These are phyloP conservation scores for Urostyla sp. DNA, from an alignment of 73 alveolate genomes.

Conservation along the genomic window DNA sequence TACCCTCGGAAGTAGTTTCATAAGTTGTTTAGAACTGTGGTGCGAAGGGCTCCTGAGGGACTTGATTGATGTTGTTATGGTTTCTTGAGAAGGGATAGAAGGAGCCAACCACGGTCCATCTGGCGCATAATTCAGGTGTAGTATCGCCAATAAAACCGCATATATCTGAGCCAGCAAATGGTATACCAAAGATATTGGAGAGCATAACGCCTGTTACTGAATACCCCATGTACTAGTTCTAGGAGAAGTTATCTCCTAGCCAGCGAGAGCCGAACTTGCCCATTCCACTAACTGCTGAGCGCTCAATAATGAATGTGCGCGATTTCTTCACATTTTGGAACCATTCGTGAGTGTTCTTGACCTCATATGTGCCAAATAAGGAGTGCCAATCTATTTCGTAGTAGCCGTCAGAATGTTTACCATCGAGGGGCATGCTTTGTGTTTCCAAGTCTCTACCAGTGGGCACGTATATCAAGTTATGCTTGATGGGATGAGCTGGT, in stretches of 20 bases:
- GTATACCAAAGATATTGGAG: constrained; percentile 93
- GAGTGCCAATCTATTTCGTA: constrained; percentile 88
- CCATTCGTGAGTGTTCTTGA: constrained; percentile 81
- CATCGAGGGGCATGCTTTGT: constrained; percentile 79
- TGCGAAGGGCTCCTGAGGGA: constrained; percentile 93
- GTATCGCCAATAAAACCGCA: constrained; percentile 98
- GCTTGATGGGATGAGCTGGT: constrained; percentile 43
- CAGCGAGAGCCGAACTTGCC: constrained; percentile 97
- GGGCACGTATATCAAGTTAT: constrained; percentile 85
- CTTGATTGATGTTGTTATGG: constrained; percentile 85
- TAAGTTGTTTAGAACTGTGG: too few species aligned
- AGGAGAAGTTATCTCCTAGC: constrained; percentile 97
- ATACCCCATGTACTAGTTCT: constrained; percentile 73
- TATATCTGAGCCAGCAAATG: constrained; percentile 96
- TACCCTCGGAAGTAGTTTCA: neutral
- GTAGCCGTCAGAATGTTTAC: constrained; percentile 72
- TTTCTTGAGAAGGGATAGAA: constrained; percentile 98
- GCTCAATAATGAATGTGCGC: constrained; percentile 91
- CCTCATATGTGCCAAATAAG: constrained; percentile 81
- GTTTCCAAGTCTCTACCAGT: constrained; percentile 83
- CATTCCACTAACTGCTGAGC: constrained; percentile 95
- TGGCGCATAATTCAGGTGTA: constrained; percentile 92
- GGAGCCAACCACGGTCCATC: constrained; percentile 96
- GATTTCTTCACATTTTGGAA: constrained; percentile 54
- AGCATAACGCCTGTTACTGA: constrained; percentile 79